Evolutionary conservation across 2,329 filamentous ascomycete species (phyloP), one percentile per base, ranked within the genome.

Genomic region (Penicillium fuscoglaucum): DNA sequence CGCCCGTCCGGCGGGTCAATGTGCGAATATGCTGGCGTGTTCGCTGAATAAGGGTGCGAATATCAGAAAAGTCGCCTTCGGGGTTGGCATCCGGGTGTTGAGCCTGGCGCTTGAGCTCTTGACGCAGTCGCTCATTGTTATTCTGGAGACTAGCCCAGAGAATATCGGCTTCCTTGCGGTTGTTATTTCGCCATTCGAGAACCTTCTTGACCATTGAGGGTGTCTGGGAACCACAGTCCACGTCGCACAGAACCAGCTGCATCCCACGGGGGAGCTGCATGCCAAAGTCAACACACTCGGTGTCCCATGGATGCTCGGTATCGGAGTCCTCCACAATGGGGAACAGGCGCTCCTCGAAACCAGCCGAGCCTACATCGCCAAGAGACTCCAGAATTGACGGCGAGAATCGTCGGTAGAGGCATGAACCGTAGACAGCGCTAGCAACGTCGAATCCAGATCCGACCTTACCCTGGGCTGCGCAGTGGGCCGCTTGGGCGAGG

Each of bases 361-460:
- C 84, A 0, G 84, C 76, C 0, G 82, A 76, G 1, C 87, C 88
- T 0, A 87, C 82, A 60, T 90, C 87, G 0, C 89, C 89, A 5
- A 96, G 75, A 1, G 74, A 76, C 52, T 83, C 80, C 1, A 99
- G 82, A 13, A 96, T 81, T 0, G 82, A 79, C 0, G 95, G 93
- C 0, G 90, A 93, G 79, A 99, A 99, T n/a, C 95, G 88, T 21
- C 89, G 85, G 81, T 99, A 99, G 12, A 90, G 81, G 73, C 91
- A 96, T 17, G 90, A 93, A 17, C 95, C 95, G 74, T 91, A 97
- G 17, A 96, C 91, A 19, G 95, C 95, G 28, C 90, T 88, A 0
- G 93, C 95, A 52, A 99, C 90, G 72, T 99, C 95, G 73, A 99
- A 99, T 21, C 95, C 95, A 0, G 90, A 95, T 50, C 95, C 95